Evolutionary conservation across 2,329 filamentous ascomycete genomes (phyloP).

Genomic region (Xylariaceae sp.): DNA sequence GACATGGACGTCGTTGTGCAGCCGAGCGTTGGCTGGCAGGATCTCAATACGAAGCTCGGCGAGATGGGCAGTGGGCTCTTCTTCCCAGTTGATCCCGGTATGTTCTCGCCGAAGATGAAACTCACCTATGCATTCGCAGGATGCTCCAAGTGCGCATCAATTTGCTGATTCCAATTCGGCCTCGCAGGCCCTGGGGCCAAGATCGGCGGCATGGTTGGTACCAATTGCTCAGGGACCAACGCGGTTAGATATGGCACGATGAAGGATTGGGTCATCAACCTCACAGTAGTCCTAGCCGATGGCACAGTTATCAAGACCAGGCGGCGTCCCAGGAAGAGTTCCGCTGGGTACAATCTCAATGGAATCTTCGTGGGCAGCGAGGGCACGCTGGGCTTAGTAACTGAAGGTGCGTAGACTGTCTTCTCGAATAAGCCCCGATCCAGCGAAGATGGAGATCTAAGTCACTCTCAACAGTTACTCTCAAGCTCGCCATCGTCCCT

Average conservation of each 20-base stretch:
- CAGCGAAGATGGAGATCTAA: not conserved
- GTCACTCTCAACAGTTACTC: constrained; percentile 50
- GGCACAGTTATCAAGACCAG: constrained; percentile 76
- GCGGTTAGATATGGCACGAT: constrained; percentile 79
- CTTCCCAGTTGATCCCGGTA: constrained; percentile 83
- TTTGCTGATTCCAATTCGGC: constrained; percentile 23
- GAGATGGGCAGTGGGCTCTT: constrained; percentile 74
- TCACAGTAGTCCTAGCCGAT: constrained; percentile 76
- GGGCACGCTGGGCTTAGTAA: constrained; percentile 75
- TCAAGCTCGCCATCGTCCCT: constrained; percentile 74
- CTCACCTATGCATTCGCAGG: not conserved
- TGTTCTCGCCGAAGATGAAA: constrained; percentile 1
- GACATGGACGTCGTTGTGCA: constrained; percentile 94
- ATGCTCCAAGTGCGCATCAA: constrained; percentile 38
- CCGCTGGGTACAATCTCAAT: constrained; percentile 80
- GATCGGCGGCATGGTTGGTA: constrained; percentile 80
- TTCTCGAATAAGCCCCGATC: not conserved
- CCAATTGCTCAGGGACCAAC: constrained; percentile 74
- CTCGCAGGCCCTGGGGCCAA: constrained; percentile 57
- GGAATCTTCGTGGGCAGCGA: constrained; percentile 76
- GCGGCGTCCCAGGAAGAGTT: constrained; percentile 72
- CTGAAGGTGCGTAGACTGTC: constrained; percentile 49
- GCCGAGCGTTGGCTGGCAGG: constrained; percentile 88
- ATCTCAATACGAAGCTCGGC: constrained; percentile 67
- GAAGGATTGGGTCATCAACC: constrained; percentile 82